These are phyloP conservation scores for Trametes sanguinea DNA, from an alignment of 768 basidiomycete species.

Conservation along the genomic window DNA sequence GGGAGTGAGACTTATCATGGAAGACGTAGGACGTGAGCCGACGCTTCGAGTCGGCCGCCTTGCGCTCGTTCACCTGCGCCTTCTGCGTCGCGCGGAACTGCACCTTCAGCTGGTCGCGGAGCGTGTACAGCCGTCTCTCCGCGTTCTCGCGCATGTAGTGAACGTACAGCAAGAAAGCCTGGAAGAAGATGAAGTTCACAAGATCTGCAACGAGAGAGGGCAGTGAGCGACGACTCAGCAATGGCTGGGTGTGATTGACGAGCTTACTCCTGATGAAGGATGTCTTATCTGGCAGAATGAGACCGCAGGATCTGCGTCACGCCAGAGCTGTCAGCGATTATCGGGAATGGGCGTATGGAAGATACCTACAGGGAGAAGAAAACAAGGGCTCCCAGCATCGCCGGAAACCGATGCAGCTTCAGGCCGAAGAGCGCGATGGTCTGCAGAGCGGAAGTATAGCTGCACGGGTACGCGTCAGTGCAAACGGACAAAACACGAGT, in stretches of 20 bases:
- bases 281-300: constrained; percentile 42
- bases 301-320: constrained; percentile 35
- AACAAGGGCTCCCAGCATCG: constrained; percentile 53
- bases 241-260: not conserved
- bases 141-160: constrained; percentile 47
- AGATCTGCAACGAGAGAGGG: constrained; percentile 41
- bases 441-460: constrained; percentile 45
- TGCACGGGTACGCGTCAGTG: constrained; percentile 34
- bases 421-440: constrained; percentile 74
- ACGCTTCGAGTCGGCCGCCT: constrained; percentile 77
- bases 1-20: constrained; percentile 59
- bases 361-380: constrained; percentile 56
- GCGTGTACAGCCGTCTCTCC: constrained; percentile 49
- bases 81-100: constrained; percentile 63
- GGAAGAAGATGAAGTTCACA: constrained; percentile 77
- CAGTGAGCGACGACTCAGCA: constrained; percentile 7
- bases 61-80: constrained; percentile 61
- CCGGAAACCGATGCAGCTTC: constrained; percentile 66
- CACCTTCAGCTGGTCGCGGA: constrained; percentile 56
- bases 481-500: not conserved
- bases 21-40: constrained; percentile 78
- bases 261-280: constrained; percentile 42
- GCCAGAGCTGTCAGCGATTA: constrained; percentile 25
- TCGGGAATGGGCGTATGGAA: not conserved
- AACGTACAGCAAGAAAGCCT: constrained; percentile 77